Evolutionary conservation across 345 rosid species (phyloP), one percentile per base, ranked within the genome.

Genomic region (Bruguiera gymnorhiza): DNA sequence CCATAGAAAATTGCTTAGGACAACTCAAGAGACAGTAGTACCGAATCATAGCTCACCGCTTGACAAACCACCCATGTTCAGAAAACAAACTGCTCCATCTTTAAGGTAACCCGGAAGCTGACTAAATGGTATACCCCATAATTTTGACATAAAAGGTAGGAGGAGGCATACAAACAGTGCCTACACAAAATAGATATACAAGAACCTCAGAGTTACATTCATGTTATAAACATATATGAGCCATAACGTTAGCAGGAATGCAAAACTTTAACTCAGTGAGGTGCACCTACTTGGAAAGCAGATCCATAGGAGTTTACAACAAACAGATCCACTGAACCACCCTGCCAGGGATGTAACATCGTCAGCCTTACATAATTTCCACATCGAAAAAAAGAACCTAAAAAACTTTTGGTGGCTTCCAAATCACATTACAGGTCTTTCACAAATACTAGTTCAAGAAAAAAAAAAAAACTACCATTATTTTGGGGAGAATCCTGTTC

Each of bases 241-340:
- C 20, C 24, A 24, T 27, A 2, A 30, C 56, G 48, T 7, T 51
- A 27, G 27, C 46, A 51, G 64, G 53, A 67, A 19, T 60, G 56
- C 13, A 32, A 57, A 27, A 57, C 55, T 51, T 39, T 5, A 75
- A 65, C 48, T 48, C 48, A 56, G 39, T 51, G 66, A 50, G 69
- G 72, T 36, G 32, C 60, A 82, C 86, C 70, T 83, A 93, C 97
- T 83, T 90, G 98, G 86, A 80, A 93, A 68, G 87, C 86, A 61
- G 98, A 93, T 72, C 96, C 97, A 67, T 79, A 93, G 62, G 97
- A 90, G 83, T 93, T 93, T 56, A 93, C 87, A 74, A 93, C 88
- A 80, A 93, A 93, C 24, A 93, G 81, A 85, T 93, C 97, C 37
- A 93, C 77, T 2, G 98, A 90, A 65, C 92, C 87, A 70, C 97